A percentile compares a stretch with the other conserved stretches of the same genome.
These are phyloP conservation scores for Anisodus tanguticus DNA, from an alignment of 257 asterid species.

Conservation along the genomic window DNA sequence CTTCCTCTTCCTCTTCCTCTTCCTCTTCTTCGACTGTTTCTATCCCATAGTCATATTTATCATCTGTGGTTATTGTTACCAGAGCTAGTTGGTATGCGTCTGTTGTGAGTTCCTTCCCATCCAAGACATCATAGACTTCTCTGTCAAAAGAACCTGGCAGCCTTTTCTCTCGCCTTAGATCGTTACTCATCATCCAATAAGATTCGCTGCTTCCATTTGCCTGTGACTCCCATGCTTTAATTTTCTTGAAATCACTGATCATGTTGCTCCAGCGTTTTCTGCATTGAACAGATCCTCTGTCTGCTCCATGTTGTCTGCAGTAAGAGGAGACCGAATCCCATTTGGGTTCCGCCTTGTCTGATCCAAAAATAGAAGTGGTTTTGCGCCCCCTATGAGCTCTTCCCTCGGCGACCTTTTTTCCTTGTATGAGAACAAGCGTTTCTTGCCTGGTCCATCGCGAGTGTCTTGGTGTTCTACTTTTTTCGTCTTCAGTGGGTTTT, in stretches of 20 bases:
- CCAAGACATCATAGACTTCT: conserved; percentile 62
- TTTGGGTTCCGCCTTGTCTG: conserved; percentile 59
- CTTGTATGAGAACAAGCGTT: conserved; percentile 70
- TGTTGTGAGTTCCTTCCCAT: conserved; percentile 44
- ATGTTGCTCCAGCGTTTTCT: conserved; percentile 87
- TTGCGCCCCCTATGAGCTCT: conserved; percentile 52
- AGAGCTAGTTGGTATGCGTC: conserved; percentile 47
- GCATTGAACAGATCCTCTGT: conserved; percentile 74
- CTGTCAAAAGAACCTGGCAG: conserved; percentile 70
- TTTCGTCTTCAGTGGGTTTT: conserved; percentile 40
- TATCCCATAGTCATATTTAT: conserved; percentile 35
- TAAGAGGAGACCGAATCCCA: conserved; percentile 71
- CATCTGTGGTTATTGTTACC: conserved; percentile 45
- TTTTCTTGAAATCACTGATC: conserved; percentile 78
- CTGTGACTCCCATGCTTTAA: conserved; percentile 60
- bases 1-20: conserved; percentile 43
- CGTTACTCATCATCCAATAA: conserved; percentile 77
- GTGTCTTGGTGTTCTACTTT: conserved; percentile 53
- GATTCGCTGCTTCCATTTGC: conserved; percentile 41
- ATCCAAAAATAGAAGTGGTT: conserved; percentile 42
- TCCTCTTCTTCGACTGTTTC: conserved; percentile 29
- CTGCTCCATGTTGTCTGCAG: conserved; percentile 65
- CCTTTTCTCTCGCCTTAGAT: conserved; percentile 59
- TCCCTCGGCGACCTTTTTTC: conserved; percentile 63
- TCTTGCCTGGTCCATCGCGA: conserved; percentile 84